Base-by-base conservation (phyloP, 2,329 filamentous ascomycete species). In the Sporothrix curviconia region DNA sequence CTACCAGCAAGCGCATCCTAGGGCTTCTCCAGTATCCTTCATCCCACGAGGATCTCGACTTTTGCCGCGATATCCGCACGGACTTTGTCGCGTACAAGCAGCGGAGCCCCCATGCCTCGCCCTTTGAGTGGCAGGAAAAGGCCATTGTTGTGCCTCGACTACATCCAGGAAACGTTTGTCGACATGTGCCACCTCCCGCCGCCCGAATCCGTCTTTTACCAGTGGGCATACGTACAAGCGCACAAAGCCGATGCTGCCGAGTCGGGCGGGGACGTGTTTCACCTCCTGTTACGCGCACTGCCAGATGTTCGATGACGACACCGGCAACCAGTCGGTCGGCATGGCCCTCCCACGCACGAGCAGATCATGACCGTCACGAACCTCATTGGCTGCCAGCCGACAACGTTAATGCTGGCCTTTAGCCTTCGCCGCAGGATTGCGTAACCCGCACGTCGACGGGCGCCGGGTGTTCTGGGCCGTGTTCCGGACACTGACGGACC, bases 201-300 rank as follows among this genome's bases (percentile, higher is more conserved):
- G 15, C 46, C 46, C 22, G 46, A 49, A 49, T 49, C 30, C 15
- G 46, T 49, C 12, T 49, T 49, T 30, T 36, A 49, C 12, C 46
- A 49, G 24, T 49, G 46, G 46, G 22, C 46, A 9, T 49, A 49
- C 9, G 17, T 17, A 12, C 46, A 49, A 36, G 22, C 46, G 3
- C 53, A 56, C 34, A 17, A 34, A 6, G 24, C 36, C 14, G 53
- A 49, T 9, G 53, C 43, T 12, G 24, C 25, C 3, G 6, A 6
- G n/a, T 39, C 53, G 7, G 53, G 53, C 4, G 53, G 32, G 7
- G 53, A 56, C 32, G 43, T 56, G 15, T 56, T 56, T 14, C 53
- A 56, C 9, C 14, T 40, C 12, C 42, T 56, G n/a, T 5, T 19
- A 47, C n/a, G 25, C 43, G 6, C 36, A 46, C 11, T 56, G 53